Evolutionary conservation across 768 basidiomycete genomes (phyloP).

Genomic region (Hygrocybe coccinea): DNA sequence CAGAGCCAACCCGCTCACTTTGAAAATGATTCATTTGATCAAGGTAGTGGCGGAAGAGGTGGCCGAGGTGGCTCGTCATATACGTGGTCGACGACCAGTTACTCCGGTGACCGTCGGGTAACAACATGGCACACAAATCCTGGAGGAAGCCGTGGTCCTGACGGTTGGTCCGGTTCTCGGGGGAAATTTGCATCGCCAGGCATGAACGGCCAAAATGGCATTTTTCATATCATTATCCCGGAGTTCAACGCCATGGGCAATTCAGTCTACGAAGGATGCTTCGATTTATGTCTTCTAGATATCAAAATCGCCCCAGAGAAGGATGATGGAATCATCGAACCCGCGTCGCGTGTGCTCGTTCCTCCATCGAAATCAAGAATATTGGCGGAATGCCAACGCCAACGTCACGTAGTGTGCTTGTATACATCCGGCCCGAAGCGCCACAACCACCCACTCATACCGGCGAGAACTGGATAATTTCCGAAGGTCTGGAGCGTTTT

Average conservation of each 20-base stretch:
- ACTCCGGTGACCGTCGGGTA: not conserved
- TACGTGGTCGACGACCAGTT: not conserved
- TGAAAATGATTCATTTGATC: no score
- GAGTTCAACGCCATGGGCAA: not conserved
- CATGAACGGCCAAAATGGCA: not conserved
- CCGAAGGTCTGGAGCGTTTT: constrained; percentile 1
- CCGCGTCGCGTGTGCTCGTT: not conserved
- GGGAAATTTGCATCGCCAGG: not conserved
- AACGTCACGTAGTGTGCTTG: not conserved
- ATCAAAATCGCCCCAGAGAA: constrained; percentile 2
- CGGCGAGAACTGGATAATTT: constrained; percentile 2
- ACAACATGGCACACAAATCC: constrained; percentile 4
- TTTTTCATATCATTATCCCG: not conserved
- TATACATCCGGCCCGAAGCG: constrained; percentile 2
- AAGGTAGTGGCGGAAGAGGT: not conserved
- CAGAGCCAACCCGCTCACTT: not conserved
- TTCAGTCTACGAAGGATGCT: not conserved
- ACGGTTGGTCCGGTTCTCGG: not conserved
- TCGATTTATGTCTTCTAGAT: constrained; percentile 1
- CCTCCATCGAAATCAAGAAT: constrained; percentile 1
- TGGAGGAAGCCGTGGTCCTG: not conserved
- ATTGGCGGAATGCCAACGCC: constrained; percentile 5
- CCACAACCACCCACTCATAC: not conserved
- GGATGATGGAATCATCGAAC: constrained; percentile 3
- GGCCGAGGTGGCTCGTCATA: constrained; percentile 2